Percentiles rank a stretch among this genome's conserved stretches.
Evolutionary conservation across 2,329 filamentous ascomycete genomes (phyloP).

Genomic region (Penicillium sp.): DNA sequence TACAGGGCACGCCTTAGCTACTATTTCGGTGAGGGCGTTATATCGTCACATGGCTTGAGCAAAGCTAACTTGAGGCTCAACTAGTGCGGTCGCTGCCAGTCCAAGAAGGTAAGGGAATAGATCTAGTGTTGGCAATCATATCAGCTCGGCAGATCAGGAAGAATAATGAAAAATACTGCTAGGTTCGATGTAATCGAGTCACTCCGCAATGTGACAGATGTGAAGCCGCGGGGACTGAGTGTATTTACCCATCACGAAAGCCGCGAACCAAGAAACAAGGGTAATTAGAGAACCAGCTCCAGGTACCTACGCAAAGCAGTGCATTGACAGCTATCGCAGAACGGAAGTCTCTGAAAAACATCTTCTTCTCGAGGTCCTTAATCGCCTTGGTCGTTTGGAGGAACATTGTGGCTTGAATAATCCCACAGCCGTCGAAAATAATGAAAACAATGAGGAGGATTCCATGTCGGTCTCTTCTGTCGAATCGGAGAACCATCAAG

Average conservation of each 20-base stretch:
- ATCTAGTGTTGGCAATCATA: background rate
- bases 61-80: background rate
- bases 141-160: background rate
- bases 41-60: background rate
- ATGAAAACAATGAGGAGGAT: background rate
- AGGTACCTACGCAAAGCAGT: background rate
- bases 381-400: slow-evolving; percentile 19
- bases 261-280: slow-evolving; percentile 12
- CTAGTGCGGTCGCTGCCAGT: slow-evolving; percentile 23
- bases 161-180: background rate
- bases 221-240: slow-evolving; percentile 12
- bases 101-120: slow-evolving; percentile 16
- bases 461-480: background rate
- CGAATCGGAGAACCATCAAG: background rate
- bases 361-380: slow-evolving; percentile 14
- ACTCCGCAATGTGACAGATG: slow-evolving; percentile 26
- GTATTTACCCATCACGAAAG: slow-evolving; percentile 21
- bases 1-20: background rate
- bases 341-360: slow-evolving; percentile 3
- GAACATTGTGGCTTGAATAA: slow-evolving; percentile 15
- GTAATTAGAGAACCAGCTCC: background rate
- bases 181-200: slow-evolving; percentile 26
- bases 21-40: background rate
- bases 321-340: background rate
- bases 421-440: background rate